phyloP scores from a whole-genome alignment of 2,329 filamentous ascomycete species.

The Arthrinium puccinioides region DNA sequence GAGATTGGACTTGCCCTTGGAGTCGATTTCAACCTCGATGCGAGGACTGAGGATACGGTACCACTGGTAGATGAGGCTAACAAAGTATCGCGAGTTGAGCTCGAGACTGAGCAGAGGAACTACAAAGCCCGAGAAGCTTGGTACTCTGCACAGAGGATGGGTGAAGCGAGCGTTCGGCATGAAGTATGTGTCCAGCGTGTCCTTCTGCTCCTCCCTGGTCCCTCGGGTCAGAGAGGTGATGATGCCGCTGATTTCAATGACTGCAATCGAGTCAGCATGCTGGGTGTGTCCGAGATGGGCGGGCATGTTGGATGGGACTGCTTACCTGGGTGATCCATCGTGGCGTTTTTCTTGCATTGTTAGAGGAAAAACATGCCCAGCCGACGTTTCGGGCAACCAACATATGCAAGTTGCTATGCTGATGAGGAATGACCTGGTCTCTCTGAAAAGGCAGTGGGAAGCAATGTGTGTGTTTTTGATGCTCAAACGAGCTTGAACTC shows the following conservation, averaged over 20 bases:
- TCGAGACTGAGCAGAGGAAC: slow-evolving; percentile 31
- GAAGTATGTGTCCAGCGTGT: slow-evolving; percentile 66
- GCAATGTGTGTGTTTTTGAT: too few relatives aligned
- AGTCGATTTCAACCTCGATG: slow-evolving; percentile 61
- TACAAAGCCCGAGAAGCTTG: slow-evolving; percentile 35
- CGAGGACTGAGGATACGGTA: slow-evolving; percentile 76
- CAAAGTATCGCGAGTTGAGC: slow-evolving; percentile 57
- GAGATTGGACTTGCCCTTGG: slow-evolving; percentile 30
- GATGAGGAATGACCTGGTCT: too few relatives aligned
- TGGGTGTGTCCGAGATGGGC: not conserved
- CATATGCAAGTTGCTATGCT: too few relatives aligned
- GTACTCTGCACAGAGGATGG: slow-evolving; percentile 72
- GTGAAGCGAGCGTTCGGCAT: slow-evolving; percentile 63
- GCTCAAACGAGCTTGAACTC: too few relatives aligned
- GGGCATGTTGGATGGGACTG: not conserved
- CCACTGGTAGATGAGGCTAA: slow-evolving; percentile 70
- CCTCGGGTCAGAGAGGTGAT: slow-evolving; percentile 65
- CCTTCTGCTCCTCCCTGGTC: slow-evolving; percentile 55
- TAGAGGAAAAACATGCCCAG: too few relatives aligned
- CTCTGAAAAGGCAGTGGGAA: too few relatives aligned
- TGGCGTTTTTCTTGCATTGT: not conserved
- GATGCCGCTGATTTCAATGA: slow-evolving; percentile 55
- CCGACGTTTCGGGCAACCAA: too few relatives aligned
- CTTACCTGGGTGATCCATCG: slow-evolving; percentile 15
- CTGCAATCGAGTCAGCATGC: slow-evolving; percentile 17